Evolutionary conservation across 108 stramenopile genomes (phyloP).

Genomic region (Stephanodiscus minutulus): DNA sequence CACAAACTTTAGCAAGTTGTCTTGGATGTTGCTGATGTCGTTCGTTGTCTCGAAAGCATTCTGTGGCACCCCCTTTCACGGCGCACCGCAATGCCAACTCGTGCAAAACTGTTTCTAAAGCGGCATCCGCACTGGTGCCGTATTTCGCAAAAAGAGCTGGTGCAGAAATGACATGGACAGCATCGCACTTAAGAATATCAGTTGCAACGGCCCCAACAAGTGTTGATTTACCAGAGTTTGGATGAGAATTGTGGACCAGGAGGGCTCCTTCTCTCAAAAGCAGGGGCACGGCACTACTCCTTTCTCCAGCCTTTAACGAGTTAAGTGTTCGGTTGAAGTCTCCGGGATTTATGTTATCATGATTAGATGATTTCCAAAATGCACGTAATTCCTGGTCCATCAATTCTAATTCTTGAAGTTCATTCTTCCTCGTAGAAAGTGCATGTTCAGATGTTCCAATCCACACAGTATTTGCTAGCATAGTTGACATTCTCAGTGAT

Average conservation of each 20-base stretch:
- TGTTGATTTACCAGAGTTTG: conserved; percentile 62
- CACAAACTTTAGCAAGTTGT: conserved; percentile 57
- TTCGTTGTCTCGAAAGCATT: background rate
- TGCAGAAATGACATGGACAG: conserved; percentile 62
- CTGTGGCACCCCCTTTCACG: conserved; percentile 23
- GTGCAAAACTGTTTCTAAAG: conserved; percentile 72
- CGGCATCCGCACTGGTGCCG: conserved; percentile 74
- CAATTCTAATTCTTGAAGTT: conserved; percentile 6
- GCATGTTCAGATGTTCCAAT: conserved; percentile 34
- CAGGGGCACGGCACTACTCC: conserved; percentile 17
- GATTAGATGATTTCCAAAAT: conserved; percentile 15
- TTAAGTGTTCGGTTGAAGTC: conserved; percentile 1
- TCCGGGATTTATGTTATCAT: background rate
- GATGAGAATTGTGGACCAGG: conserved; percentile 39
- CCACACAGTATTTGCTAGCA: conserved; percentile 31
- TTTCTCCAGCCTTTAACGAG: background rate
- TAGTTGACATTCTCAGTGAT: conserved; percentile 37
- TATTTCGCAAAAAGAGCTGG: conserved; percentile 74
- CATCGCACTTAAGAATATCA: conserved; percentile 49
- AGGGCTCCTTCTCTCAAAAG: conserved; percentile 49
- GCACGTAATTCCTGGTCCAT: conserved; percentile 17
- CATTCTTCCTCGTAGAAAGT: conserved; percentile 18
- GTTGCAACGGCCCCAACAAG: conserved; percentile 67
- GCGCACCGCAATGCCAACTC: conserved; percentile 59
- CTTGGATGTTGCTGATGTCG: background rate